Conservation (phyloP, 2,329 filamentous ascomycete species). For the Nemania sp. region DNA sequence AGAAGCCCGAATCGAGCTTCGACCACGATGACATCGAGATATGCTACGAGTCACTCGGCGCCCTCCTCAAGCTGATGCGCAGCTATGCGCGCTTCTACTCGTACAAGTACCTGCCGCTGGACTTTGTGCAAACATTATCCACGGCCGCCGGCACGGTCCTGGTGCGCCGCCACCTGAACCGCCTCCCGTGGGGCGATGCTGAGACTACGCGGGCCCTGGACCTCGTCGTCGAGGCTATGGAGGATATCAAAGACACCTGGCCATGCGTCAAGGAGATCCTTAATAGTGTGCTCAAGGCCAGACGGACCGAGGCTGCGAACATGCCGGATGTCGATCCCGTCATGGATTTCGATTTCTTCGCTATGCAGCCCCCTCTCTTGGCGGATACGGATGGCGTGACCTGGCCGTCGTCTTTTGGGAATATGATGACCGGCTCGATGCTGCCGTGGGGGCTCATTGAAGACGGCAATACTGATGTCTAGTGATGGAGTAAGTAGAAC, state of each 20-base stretch:
- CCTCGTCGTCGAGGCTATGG: constrained; percentile 52
- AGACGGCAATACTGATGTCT: constrained; percentile 3
- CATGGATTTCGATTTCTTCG: constrained; percentile 33
- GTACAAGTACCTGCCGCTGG: constrained; percentile 48
- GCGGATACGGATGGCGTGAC: constrained; percentile 12
- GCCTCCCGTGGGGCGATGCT: constrained; percentile 45
- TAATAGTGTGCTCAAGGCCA: constrained; percentile 37
- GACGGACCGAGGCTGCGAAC: constrained; percentile 16
- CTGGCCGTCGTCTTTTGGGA: constrained; percentile 21
- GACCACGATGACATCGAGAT: constrained; percentile 50
- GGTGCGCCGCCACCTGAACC: constrained; percentile 50
- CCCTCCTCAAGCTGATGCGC: constrained; percentile 49
- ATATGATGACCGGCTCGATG: constrained; percentile 22
- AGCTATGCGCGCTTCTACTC: constrained; percentile 50
- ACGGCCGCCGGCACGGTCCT: constrained; percentile 51
- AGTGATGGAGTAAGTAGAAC: no score
- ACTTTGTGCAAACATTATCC: constrained; percentile 54
- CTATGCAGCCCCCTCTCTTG: background rate
- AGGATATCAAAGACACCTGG: constrained; percentile 55
- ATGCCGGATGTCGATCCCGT: constrained; percentile 28
- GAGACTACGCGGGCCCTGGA: constrained; percentile 55
- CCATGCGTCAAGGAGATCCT: constrained; percentile 49
- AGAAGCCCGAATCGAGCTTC: constrained; percentile 42
- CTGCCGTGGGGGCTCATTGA: constrained; percentile 14
- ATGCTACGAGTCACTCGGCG: constrained; percentile 53